Conservation (phyloP, 2,329 filamentous ascomycete genomes). For the Conoideocrella luteorostrata region DNA sequence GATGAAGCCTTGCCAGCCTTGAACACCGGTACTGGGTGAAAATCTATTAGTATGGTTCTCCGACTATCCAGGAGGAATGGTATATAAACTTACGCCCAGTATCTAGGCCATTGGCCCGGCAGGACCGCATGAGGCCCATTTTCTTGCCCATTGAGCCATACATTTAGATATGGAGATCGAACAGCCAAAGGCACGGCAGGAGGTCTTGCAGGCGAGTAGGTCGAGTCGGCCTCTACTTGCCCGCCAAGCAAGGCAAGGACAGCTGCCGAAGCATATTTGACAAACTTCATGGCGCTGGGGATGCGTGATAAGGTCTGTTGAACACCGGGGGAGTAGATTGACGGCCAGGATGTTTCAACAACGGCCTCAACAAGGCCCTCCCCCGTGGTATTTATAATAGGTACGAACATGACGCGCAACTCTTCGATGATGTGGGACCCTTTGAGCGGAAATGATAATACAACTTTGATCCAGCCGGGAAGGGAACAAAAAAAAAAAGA, state of each 20-base stretch:
- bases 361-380: constrained; percentile 5
- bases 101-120: constrained; percentile 61
- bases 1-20: constrained; percentile 64
- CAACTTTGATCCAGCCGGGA: constrained; percentile 1
- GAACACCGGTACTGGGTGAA: constrained; percentile 38
- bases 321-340: constrained; percentile 1
- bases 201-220: constrained; percentile 57
- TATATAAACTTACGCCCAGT: constrained; percentile 53
- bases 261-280: constrained; percentile 14
- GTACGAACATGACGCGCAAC: constrained; percentile 7
- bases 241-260: constrained; percentile 13
- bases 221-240: constrained; percentile 32
- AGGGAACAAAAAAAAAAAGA: too few species aligned
- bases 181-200: constrained; percentile 68
- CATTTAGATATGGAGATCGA: constrained; percentile 66
- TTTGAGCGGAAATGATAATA: neutral
- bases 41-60: neutral
- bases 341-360: constrained; percentile 5
- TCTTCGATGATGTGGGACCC: neutral
- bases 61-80: neutral
- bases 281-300: constrained; percentile 14
- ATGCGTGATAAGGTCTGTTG: constrained; percentile 8
- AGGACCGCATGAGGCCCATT: constrained; percentile 60
- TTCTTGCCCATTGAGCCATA: constrained; percentile 58
- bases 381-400: constrained; percentile 12